Percentiles rank a stretch among this genome's conserved stretches.
Conservation (phyloP, 2,329 filamentous ascomycete genomes). For the Fusarium devonianum region DNA sequence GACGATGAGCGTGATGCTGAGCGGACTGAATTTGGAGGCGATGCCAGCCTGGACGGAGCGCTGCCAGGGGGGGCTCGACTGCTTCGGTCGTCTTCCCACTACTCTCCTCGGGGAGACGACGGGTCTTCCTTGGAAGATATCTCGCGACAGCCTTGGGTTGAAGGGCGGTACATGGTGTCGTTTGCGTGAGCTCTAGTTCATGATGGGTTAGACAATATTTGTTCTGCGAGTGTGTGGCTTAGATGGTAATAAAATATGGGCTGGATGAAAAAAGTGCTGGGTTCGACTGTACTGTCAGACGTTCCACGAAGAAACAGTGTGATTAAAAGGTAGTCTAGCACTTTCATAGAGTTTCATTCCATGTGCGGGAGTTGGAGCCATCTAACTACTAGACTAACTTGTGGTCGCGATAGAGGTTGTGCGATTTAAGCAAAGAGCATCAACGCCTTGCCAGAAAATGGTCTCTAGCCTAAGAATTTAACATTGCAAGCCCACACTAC, state of each 20-base stretch:
- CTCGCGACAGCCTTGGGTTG: conserved; percentile 27
- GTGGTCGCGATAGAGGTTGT: no score
- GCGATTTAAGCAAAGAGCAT: no score
- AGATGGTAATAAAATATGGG: neutral
- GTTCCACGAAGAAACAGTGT: no score
- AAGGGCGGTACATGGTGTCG: conserved; percentile 28
- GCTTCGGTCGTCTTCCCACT: conserved; percentile 45
- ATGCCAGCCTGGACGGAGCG: conserved; percentile 50
- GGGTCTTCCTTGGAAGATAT: conserved; percentile 46
- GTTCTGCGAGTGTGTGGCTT: neutral
- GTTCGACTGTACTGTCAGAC: no score
- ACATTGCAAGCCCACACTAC: no score
- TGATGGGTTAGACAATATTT: conserved; percentile 2
- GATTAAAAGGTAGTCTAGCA: no score
- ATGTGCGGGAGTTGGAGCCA: neutral
- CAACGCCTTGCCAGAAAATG: no score
- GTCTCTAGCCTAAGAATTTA: no score
- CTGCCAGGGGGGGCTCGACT: conserved; percentile 44
- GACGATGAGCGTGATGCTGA: conserved; percentile 48
- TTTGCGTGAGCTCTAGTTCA: conserved; percentile 4
- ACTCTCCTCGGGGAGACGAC: conserved; percentile 52
- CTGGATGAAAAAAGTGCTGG: no score
- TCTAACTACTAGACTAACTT: neutral
- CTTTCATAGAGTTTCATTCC: no score
- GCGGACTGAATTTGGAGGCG: conserved; percentile 41